These are phyloP conservation scores for Talaromyces trachyspermus DNA, from an alignment of 495 filamentous ascomycete genomes.

Conservation along the genomic window DNA sequence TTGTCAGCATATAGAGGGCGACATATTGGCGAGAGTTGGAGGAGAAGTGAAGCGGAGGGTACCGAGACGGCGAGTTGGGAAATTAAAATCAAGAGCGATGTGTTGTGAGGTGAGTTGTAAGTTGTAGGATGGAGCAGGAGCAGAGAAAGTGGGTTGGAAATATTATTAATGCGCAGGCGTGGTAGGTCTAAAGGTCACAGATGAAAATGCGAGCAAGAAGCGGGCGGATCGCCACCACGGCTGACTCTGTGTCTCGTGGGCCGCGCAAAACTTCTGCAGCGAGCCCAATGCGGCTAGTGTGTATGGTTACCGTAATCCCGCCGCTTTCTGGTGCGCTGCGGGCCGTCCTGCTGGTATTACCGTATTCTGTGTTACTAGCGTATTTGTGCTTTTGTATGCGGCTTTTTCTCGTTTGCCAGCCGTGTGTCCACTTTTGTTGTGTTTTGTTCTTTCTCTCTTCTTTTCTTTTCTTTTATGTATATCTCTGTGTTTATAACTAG, in stretches of 20 bases:
- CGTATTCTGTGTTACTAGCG: background rate
- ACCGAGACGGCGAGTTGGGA: too few relatives aligned
- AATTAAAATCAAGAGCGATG: too few relatives aligned
- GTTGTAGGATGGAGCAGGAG: too few relatives aligned
- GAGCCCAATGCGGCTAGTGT: background rate
- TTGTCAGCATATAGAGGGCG: conserved; percentile 42
- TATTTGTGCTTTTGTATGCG: background rate
- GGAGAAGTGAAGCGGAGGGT: too few relatives aligned
- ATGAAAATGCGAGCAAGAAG: too few relatives aligned
- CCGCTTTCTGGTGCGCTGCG: background rate
- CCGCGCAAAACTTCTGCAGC: conserved; percentile 3
- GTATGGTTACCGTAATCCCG: background rate
- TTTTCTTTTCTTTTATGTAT: too few relatives aligned
- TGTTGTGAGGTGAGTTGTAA: too few relatives aligned
- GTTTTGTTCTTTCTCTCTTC: background rate
- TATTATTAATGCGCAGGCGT: too few relatives aligned
- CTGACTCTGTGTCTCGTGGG: background rate
- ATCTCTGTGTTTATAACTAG: too few relatives aligned
- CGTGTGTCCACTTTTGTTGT: conserved; percentile 1
- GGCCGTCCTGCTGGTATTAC: background rate
- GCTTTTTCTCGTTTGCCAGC: conserved; percentile 6
- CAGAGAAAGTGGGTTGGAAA: too few relatives aligned
- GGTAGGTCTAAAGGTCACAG: too few relatives aligned
- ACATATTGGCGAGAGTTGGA: conserved; percentile 14
- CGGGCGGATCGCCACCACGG: conserved; percentile 3